Base-by-base conservation (phyloP, 257 asterid species). In the Coffea canephora region DNA sequence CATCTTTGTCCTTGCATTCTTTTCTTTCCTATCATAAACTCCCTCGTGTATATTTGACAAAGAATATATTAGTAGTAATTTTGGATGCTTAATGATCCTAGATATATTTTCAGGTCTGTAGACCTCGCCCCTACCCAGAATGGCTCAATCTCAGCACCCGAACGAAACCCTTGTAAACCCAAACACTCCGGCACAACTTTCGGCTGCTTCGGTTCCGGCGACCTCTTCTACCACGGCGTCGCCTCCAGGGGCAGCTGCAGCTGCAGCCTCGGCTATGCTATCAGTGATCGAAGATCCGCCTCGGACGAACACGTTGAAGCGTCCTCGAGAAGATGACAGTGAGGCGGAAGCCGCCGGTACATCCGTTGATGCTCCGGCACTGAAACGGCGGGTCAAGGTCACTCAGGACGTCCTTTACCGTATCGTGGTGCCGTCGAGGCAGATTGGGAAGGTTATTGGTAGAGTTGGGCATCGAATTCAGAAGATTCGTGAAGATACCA, bases 381-480 rank as follows among this genome's bases (percentile, higher is more conserved):
- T 91, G 52, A 96, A 92, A 89, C 89, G 98, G 87, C 92, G 97
- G 34, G 86, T 86, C 62, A 90, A 84, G 84, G 95, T 90, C 71
- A 72, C 89, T 6, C 85, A 87, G 61, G 99, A 96, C 61, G 86
- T 96, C 55, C 82, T 96, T 36, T 96, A 83, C 85, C 96, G 99
- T 46, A 94, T 96, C 57, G 89, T 96, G 73, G 97, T 96, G 55
- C 99, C 98, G 45, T 89, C 97, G 36, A 85, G 91, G 84, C 99
- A 94, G 91, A 96, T 96, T 76, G 98, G 99, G 82, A 96, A 94
- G 85, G 98, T 96, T 21, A 94, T 96, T 6, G 99, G 99, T 65
- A 90, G 83, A 82, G 95, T 77, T n/a, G 98, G 99, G 6, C 91
- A 88, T 78, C 95, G 98, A 25, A 92, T 96, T 81, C 97, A 92